A percentile compares a stretch with the other conserved stretches of the same genome.
Conservation (phyloP, 805 yeast genomes). For the Yamadazyma paraphyllophila region DNA sequence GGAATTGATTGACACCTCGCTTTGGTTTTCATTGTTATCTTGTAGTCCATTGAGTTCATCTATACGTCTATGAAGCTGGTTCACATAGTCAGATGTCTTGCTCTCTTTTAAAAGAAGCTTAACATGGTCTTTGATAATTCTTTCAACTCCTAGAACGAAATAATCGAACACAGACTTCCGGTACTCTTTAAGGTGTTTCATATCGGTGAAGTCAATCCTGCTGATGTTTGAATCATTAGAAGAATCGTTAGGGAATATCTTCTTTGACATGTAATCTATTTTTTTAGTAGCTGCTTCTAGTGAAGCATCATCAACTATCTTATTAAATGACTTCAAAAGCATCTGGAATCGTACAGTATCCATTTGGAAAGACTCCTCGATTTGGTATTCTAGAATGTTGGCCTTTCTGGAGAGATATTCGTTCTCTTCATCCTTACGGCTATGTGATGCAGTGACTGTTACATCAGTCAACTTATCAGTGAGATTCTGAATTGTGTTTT, state of each 20-base stretch:
- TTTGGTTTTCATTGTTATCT: constrained; percentile 17
- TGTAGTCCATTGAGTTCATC: constrained; percentile 25
- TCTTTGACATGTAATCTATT: constrained; percentile 26
- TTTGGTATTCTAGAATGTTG: constrained; percentile 39
- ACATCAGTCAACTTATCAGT: constrained; percentile 32
- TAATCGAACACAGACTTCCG: constrained; percentile 51
- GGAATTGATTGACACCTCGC: constrained; percentile 5
- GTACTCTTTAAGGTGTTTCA: constrained; percentile 26
- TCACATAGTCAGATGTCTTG: constrained; percentile 21
- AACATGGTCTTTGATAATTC: constrained; percentile 57
- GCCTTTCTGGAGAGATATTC: constrained; percentile 16
- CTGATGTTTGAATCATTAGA: constrained; percentile 12
- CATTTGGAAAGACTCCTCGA: constrained; percentile 37
- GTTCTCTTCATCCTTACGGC: constrained; percentile 3
- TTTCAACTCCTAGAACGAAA: constrained; percentile 58
- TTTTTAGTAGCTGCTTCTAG: constrained; percentile 57
- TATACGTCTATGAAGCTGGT: constrained; percentile 23
- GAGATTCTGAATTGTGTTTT: constrained; percentile 34
- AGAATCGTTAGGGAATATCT: constrained; percentile 7
- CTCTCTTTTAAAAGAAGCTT: constrained; percentile 35
- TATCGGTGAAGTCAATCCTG: constrained; percentile 19
- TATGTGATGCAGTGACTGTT: constrained; percentile 18
- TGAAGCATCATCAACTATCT: constrained; percentile 57
- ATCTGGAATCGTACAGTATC: constrained; percentile 50
- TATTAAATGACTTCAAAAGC: constrained; percentile 49